Evolutionary conservation across 2,329 filamentous ascomycete genomes (phyloP).

Genomic region (Cercospora janseana): DNA sequence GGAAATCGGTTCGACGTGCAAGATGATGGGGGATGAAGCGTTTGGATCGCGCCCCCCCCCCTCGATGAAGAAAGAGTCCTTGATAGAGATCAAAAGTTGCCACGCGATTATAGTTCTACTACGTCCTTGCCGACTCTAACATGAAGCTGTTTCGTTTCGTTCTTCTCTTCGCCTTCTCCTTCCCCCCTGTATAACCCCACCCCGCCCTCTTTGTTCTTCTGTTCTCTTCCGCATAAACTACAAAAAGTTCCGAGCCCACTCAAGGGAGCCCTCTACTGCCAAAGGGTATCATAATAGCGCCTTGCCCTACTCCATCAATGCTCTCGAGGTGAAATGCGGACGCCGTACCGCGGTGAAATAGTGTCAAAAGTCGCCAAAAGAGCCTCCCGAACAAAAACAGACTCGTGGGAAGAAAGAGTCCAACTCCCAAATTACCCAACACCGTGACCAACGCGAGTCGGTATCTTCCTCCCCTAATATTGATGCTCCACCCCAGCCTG

Average conservation of each 20-base stretch:
- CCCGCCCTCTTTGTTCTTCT: neutral
- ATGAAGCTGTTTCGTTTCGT: too few relatives aligned
- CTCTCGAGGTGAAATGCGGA: neutral
- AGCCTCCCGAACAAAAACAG: slow-evolving; percentile 13
- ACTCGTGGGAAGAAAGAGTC: neutral
- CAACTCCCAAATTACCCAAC: slow-evolving; percentile 9
- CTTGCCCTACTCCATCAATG: slow-evolving; percentile 26
- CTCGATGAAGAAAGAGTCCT: too few relatives aligned
- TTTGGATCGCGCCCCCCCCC: too few relatives aligned
- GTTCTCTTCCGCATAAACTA: neutral
- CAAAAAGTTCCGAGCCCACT: slow-evolving; percentile 9
- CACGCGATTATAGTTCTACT: too few relatives aligned
- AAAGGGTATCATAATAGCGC: slow-evolving; percentile 31
- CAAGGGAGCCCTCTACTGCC: slow-evolving; percentile 17
- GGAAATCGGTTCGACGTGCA: too few relatives aligned
- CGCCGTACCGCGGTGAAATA: too few relatives aligned
- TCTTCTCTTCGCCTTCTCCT: too few relatives aligned
- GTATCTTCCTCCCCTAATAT: slow-evolving; percentile 8
- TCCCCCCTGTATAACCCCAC: too few relatives aligned
- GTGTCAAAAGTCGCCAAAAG: slow-evolving; percentile 20
- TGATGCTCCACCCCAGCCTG: slow-evolving; percentile 6
- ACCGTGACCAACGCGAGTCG: slow-evolving; percentile 18
- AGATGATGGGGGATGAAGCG: too few relatives aligned
- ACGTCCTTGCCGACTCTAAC: too few relatives aligned
- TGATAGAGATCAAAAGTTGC: too few relatives aligned